Base-by-base conservation (phyloP, 1,139 yeast species). In the Eremothecium cymbalariae region DNA sequence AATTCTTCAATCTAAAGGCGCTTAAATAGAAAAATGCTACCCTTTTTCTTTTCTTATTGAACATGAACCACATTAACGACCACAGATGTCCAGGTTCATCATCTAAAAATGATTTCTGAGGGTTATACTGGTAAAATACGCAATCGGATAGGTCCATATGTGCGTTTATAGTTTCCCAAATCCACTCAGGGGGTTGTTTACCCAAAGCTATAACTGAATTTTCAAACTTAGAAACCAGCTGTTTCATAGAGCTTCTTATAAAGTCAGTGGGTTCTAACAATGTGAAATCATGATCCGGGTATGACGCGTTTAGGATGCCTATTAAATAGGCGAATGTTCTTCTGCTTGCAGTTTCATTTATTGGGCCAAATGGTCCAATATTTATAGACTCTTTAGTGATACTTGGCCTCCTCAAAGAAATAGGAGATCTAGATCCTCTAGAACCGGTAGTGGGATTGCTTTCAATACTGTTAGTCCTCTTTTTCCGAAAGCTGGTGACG, bases 241-340 rank as follows among this genome's bases (percentile, higher is more conserved):
- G 71, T 34, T 66, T 62, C 8, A 70, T 50, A 23, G 68, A 63
- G 6, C 64, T 51, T 62, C 63, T 76, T 48, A 63, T 65, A 62
- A 90, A 94, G 45, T 85, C 86, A 13, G 79, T 74, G 2, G 98
- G 98, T 53, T 85, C 88, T 41, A 90, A 70, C 22, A 78, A 72
- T 9, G 94, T 74, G 51, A 88, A 90, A 54, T 90, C 98, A 53
- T 90, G 95, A 56, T 90, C 98, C 0, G 98, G 97, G 54, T 84
- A 90, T 1, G 94, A 79, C 8, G 94, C 84, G 57, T 90, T 90
- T 36, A 90, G 67, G 23, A 90, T 88, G 2, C 94, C 93, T 40
- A 90, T 83, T 37, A 90, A 65, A 55, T 88, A 84, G 0, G 96
- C 93, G 65, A 90, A 90, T 1, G 90, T 79, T 58, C 84, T 79